A percentile compares a stretch with the other conserved stretches of the same genome.
These are phyloP conservation scores for Xylariales sp. DNA, from an alignment of 2,329 filamentous ascomycete species.

Conservation along the genomic window DNA sequence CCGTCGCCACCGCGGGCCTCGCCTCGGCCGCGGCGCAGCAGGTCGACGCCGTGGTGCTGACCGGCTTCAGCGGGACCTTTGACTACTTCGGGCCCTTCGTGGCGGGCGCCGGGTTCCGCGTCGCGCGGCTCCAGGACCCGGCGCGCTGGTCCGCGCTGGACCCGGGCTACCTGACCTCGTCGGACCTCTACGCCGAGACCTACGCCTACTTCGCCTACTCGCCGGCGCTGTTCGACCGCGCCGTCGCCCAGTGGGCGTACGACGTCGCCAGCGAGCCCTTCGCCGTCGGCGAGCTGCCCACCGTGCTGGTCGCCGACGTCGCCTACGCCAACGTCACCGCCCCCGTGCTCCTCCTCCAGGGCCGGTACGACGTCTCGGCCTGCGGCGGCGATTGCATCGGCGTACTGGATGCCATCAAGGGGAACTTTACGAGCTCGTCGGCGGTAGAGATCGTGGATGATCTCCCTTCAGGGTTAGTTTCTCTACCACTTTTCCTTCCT, in stretches of 20 bases:
- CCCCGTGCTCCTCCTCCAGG: conserved; percentile 21
- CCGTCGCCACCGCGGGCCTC: no score
- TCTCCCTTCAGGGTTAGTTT: conserved; percentile 21
- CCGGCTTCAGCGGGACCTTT: conserved; percentile 22
- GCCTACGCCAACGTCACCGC: conserved; percentile 15
- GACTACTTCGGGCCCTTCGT: conserved; percentile 21
- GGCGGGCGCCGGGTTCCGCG: conserved; percentile 21
- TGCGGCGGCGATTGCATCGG: conserved; percentile 24
- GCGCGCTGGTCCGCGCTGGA: conserved; percentile 21
- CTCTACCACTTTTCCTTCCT: neutral
- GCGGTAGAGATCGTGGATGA: conserved; percentile 21
- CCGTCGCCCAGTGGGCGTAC: conserved; percentile 22
- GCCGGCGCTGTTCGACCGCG: conserved; percentile 20
- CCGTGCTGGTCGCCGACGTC: conserved; percentile 17
- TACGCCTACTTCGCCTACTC: conserved; percentile 21
- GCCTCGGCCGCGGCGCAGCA: conserved; percentile 14
- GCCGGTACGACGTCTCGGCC: conserved; percentile 22
- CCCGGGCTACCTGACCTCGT: conserved; percentile 18
- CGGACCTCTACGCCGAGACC: conserved; percentile 20
- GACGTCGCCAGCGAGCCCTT: conserved; percentile 22
- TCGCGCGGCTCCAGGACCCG: conserved; percentile 17
- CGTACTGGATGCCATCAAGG: conserved; percentile 12
- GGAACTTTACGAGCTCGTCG: conserved; percentile 14
- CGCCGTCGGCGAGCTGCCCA: conserved; percentile 21
- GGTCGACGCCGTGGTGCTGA: conserved; percentile 19